Evolutionary conservation across 192 early-diverging fungal genomes (phyloP), one percentile per base, ranked within the genome.

Genomic region (Umbelopsis sp.): DNA sequence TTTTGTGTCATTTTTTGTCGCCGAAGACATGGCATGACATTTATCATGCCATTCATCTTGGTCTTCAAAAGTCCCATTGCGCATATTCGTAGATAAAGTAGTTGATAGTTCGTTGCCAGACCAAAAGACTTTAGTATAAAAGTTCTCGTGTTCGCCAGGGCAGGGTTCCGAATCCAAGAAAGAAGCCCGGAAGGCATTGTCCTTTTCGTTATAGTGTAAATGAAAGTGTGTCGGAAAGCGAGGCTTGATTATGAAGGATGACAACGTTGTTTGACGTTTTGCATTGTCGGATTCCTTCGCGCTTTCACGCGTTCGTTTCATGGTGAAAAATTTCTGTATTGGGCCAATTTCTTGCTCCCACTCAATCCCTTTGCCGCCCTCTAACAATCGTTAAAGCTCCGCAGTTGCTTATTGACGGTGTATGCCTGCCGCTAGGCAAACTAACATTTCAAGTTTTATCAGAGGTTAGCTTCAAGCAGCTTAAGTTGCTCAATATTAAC

Each of bases 1-100:
- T 25, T 61, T 61, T 1, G 13, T 15, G 25, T 61, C 30, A n/a
- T 2, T 15, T 25, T 25, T 12, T 12, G 30, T 37, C 16, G 55
- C 9, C 30, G 30, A 61, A 13, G 33, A 61, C 10, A 61, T 25
- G 9, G 2, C 1, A 5, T 61, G 8, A 30, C 55, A 61, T 30
- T 61, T 61, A 16, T 61, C 27, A 16, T 61, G 55, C 55, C 55
- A 61, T 61, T 12, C 18, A 35, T 61, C 55, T 35, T 61, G 55
- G 27, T 61, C 55, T 33, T 61, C 55, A 35, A 61, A 61, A 2
- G 55, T n/a, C 13, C 55, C 55, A 13, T 61, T 61, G 27, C 30
- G 3, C 27, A 61, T 61, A 61, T 61, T 61, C 16, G 55, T 61
- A n/a, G 30, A 27, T 4, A 61, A 30, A 6, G 30, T 18, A 4